Base-by-base conservation (phyloP, 2,329 filamentous ascomycete genomes). In the Taxawa tesnikishii region DNA sequence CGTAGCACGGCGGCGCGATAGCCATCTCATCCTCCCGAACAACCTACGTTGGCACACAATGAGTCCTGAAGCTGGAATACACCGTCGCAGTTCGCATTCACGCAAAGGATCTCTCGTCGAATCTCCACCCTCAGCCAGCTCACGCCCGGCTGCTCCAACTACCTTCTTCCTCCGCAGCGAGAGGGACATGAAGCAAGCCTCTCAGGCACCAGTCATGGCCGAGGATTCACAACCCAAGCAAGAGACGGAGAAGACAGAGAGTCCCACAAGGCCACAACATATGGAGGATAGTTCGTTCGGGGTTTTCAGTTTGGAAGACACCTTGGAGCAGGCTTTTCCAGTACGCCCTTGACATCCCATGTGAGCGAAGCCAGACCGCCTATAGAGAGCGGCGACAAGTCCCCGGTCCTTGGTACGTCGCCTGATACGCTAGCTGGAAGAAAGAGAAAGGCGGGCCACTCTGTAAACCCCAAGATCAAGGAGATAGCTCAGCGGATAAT, bases 151-250 rank as follows among this genome's bases (percentile, higher is more conserved):
- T 35, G 56, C 56, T 38, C 69, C 70, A 26, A 68, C 68, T 31
- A 68, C 68, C 31, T 76, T 75, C 60, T 75, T 76, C 50, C 56
- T 78, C 39, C 60, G 65, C 12, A 70, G 65, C 41, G 68, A 66
- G 44, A 56, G 60, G 36, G 62, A 68, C 32, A 51, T 67, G 43
- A 59, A 68, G 38, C 49, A 51, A 15, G 53, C 8, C 14, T n/a
- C 21, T 21, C 11, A 15, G 12, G n/a, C 29, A 21, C 9, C 16
- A 5, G 6, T 18, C 6, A n/a, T 18, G n/a, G 29, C 29, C 12
- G 8, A 12, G 9, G 28, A 37, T 38, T 29, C 37, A 19, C 15
- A 28, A 30, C 18, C 33, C 38, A 12, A 38, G 38, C 26, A 34
- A 46, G 42, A 46, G 44, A 11, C 36, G 41, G 24, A 49, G 42